Percentiles rank a stretch among this genome's conserved stretches.
These are phyloP conservation scores for Camillea tinctor DNA, from an alignment of 2,329 filamentous ascomycete genomes.

Conservation along the genomic window DNA sequence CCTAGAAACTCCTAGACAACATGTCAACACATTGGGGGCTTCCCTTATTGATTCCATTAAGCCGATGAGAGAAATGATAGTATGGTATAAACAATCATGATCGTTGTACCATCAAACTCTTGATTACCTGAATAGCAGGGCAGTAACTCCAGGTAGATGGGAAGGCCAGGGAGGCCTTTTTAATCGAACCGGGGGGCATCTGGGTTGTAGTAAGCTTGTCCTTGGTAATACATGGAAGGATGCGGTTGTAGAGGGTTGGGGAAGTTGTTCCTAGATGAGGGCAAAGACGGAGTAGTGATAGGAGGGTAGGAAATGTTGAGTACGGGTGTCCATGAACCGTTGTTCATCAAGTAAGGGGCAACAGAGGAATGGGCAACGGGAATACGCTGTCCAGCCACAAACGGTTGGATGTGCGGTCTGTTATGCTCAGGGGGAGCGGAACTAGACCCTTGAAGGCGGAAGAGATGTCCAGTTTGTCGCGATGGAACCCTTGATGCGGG, in stretches of 20 bases:
- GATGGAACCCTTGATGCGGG: neutral
- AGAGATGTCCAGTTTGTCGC: neutral
- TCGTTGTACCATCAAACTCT: neutral
- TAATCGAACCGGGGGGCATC: neutral
- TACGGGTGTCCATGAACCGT: neutral
- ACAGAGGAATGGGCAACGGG: neutral
- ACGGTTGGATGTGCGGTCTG: neutral
- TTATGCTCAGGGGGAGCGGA: neutral
- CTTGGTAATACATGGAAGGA: slow-evolving; percentile 7
- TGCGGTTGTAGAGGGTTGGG: slow-evolving; percentile 17
- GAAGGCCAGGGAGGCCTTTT: neutral
- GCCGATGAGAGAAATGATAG: neutral
- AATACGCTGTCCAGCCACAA: neutral
- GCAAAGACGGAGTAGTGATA: neutral
- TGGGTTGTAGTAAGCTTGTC: neutral
- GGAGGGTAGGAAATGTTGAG: slow-evolving; percentile 4
- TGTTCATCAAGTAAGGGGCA: neutral
- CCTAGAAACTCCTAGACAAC: neutral
- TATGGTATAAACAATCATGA: neutral
- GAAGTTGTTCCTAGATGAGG: slow-evolving; percentile 6
- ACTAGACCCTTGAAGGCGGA: neutral
- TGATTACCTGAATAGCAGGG: neutral
- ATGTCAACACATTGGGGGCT: neutral
- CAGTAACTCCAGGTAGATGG: neutral
- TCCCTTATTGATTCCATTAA: neutral